Evolutionary conservation across 768 basidiomycete genomes (phyloP).

Genomic region (Podaxis sp.): DNA sequence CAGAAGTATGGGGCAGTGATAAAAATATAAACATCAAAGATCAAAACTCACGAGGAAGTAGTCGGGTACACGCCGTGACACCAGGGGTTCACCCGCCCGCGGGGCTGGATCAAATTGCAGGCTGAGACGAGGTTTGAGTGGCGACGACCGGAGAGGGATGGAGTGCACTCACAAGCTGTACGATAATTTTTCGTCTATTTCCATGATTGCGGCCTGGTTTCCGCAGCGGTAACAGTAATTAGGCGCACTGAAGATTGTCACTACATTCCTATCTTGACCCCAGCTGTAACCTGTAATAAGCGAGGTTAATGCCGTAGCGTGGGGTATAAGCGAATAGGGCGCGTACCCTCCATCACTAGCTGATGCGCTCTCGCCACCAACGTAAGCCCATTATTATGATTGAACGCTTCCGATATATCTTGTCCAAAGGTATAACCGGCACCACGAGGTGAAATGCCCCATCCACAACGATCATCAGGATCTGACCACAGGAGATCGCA

Average conservation of each 20-base stretch:
- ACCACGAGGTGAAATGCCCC: constrained; percentile 98
- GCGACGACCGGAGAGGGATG: neutral
- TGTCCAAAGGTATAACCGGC: constrained; percentile 99
- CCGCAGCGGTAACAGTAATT: constrained; percentile 99
- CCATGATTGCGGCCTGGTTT: constrained; percentile 99
- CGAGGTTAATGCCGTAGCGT: neutral
- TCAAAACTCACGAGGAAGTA: constrained; percentile 79
- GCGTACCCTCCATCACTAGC: constrained; percentile 93
- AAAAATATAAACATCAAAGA: neutral
- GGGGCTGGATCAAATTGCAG: constrained; percentile 99
- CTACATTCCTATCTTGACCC: constrained; percentile 99
- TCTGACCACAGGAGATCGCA: constrained; percentile 99
- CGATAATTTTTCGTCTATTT: constrained; percentile 97
- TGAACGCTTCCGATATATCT: constrained; percentile 98
- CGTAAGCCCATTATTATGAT: constrained; percentile 98
- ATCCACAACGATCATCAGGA: constrained; percentile 98
- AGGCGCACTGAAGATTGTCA: constrained; percentile 99
- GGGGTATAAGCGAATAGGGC: neutral
- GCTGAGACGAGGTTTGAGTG: constrained; percentile 42
- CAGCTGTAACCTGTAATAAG: constrained; percentile 76
- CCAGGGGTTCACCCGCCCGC: constrained; percentile 96
- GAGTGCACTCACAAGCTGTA: constrained; percentile 77
- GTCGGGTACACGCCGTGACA: constrained; percentile 92
- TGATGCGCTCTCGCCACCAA: constrained; percentile 94
- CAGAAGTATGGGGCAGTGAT: no score